phyloP scores from a whole-genome alignment of 2,329 filamentous ascomycete species.

The Blastomyces percursus region DNA sequence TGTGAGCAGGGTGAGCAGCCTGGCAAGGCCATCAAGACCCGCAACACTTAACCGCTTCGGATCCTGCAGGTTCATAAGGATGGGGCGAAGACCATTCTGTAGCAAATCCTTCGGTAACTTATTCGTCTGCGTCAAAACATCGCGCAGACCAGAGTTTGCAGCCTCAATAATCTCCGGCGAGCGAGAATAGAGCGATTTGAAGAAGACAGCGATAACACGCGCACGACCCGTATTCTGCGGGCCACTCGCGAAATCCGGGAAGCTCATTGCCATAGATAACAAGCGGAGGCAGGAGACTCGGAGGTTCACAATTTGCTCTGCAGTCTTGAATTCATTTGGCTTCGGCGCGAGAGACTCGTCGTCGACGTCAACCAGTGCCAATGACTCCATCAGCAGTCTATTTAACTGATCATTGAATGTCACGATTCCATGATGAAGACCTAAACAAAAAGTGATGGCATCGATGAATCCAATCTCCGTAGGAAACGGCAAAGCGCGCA shows the following conservation, averaged over 20 bases:
- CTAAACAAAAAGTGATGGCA: slow-evolving; percentile 89
- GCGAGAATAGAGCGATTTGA: slow-evolving; percentile 92
- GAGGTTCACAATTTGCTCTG: slow-evolving; percentile 82
- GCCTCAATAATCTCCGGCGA: slow-evolving; percentile 87
- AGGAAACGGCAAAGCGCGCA: slow-evolving; percentile 83
- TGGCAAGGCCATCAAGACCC: slow-evolving; percentile 80
- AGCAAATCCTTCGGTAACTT: slow-evolving; percentile 92
- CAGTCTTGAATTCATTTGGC: slow-evolving; percentile 86
- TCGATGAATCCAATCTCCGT: slow-evolving; percentile 98
- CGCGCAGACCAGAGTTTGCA: slow-evolving; percentile 79
- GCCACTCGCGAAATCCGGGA: slow-evolving; percentile 77
- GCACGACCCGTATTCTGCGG: slow-evolving; percentile 52
- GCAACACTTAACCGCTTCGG: slow-evolving; percentile 80
- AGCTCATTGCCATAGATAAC: slow-evolving; percentile 82
- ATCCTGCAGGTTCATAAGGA: slow-evolving; percentile 93
- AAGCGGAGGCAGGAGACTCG: slow-evolving; percentile 89
- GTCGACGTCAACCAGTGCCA: slow-evolving; percentile 86
- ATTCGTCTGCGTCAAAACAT: slow-evolving; percentile 75
- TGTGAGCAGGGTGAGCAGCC: slow-evolving; percentile 79
- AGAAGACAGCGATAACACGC: slow-evolving; percentile 86
- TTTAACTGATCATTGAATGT: slow-evolving; percentile 87
- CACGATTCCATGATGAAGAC: slow-evolving; percentile 77
- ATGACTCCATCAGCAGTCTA: slow-evolving; percentile 79
- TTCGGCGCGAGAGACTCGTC: slow-evolving; percentile 90
- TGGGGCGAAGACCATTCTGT: slow-evolving; percentile 84